phyloP scores from a whole-genome alignment of 1,284 basidiomycete genomes.

The Cutaneotrichosporon mucoides region DNA sequence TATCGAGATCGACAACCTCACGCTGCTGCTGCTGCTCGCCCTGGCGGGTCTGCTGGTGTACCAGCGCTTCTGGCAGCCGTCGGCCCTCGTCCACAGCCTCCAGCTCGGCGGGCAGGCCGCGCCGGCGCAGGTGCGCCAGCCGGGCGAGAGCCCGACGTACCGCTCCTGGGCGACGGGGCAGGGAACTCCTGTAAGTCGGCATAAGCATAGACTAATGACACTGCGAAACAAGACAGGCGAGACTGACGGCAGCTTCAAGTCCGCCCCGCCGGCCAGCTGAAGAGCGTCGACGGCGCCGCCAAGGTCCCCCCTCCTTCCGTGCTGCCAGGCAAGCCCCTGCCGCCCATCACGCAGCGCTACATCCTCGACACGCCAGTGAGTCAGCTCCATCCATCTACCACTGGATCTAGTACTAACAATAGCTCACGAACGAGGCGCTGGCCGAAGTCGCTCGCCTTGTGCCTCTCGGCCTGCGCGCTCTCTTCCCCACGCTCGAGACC shows the following conservation, averaged over 20 bases:
- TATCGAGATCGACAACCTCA: constrained; percentile 43
- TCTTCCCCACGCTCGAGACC: constrained; percentile 31
- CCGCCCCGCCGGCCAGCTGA: constrained; percentile 40
- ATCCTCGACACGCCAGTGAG: constrained; percentile 40
- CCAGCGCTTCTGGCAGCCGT: constrained; percentile 38
- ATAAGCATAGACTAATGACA: too few relatives aligned
- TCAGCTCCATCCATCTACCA: not conserved
- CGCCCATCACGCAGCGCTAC: constrained; percentile 19
- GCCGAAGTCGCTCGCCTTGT: constrained; percentile 35
- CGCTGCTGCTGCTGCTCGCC: constrained; percentile 36
- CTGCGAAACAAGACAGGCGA: not conserved
- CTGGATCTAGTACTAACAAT: not conserved
- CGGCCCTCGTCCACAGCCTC: constrained; percentile 47
- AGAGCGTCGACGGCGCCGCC: constrained; percentile 38
- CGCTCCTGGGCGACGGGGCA: constrained; percentile 48
- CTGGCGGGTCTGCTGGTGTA: constrained; percentile 36
- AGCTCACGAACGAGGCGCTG: constrained; percentile 29
- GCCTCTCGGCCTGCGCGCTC: constrained; percentile 32
- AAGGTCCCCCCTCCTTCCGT: constrained; percentile 11
- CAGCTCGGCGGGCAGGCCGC: constrained; percentile 48
- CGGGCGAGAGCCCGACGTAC: constrained; percentile 44
- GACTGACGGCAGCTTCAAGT: constrained; percentile 34
- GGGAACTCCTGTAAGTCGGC: constrained; percentile 41
- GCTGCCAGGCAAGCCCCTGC: constrained; percentile 13
- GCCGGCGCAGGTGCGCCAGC: constrained; percentile 35